phyloP scores from a whole-genome alignment of 805 yeast genomes.

The Clavispora phyllophila region DNA sequence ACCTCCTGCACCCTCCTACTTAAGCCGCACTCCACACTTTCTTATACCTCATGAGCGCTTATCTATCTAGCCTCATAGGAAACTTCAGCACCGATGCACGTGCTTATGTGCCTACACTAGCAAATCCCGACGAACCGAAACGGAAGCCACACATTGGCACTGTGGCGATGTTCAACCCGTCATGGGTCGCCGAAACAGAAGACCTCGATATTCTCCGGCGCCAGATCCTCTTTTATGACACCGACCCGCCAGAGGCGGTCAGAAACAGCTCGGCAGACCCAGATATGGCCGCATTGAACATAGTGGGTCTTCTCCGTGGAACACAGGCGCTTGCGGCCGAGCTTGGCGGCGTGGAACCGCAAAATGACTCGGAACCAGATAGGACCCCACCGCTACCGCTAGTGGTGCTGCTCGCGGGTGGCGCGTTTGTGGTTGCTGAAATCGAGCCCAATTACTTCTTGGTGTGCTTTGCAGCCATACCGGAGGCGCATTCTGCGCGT shows the following conservation, averaged over 20 bases:
- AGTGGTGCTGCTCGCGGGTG: constrained; percentile 22
- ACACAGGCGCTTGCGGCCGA: constrained; percentile 25
- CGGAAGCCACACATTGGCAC: constrained; percentile 15
- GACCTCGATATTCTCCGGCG: constrained; percentile 28
- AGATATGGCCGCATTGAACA: constrained; percentile 21
- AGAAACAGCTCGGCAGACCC: not conserved
- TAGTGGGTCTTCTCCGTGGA: constrained; percentile 35
- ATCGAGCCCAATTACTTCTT: constrained; percentile 23
- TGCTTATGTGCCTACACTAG: not conserved
- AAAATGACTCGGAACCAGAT: not conserved
- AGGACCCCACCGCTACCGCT: constrained; percentile 6
- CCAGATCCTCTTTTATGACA: constrained; percentile 30
- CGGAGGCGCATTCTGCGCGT: constrained; percentile 8
- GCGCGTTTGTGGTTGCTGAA: constrained; percentile 21
- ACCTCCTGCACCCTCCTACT: too few species aligned
- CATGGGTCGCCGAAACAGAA: constrained; percentile 17
- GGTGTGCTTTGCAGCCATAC: constrained; percentile 22
- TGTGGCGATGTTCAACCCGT: constrained; percentile 30
- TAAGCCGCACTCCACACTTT: not conserved
- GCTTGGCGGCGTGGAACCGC: constrained; percentile 14
- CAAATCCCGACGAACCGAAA: not conserved
- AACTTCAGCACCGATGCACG: constrained; percentile 12
- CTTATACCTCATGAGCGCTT: constrained; percentile 18
- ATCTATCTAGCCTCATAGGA: constrained; percentile 29
- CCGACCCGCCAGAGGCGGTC: constrained; percentile 9